Base-by-base conservation (phyloP, 305 asterid genomes). In the Fraxinus greggii region DNA sequence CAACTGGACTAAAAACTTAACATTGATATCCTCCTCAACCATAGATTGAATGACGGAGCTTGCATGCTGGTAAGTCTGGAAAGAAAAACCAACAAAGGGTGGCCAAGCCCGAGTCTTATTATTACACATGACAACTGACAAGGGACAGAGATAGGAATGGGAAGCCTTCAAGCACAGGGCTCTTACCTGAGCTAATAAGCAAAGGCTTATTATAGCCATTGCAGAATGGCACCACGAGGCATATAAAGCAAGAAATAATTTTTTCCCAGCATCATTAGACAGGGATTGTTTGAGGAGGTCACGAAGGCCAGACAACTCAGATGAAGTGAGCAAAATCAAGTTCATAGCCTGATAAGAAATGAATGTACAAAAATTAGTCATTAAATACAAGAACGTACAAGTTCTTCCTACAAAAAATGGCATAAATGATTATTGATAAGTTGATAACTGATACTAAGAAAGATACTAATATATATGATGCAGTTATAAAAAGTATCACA, bases 151-250 rank as follows among this genome's bases (percentile, higher is more conserved):
- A 82, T 78, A 69, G 79, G 24, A 24, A 82, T 33, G 80, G 31
- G 59, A 28, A 72, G 82, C 77, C 78, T 79, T 26, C 63, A 76
- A 84, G 65, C 69, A 63, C 28, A 33, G 69, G 75, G 79, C 73
- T 75, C 83, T 86, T 85, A 93, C 99, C 97, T 97, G 99, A 84
- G 99, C 94, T 88, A 97, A 85, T 61, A 97, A 85, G 90, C 99
- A 97, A 82, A 97, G 99, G 89, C 99, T 93, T 88, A 95, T 93
- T 40, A 95, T 92, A 76, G 99, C 99, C 98, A 95, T 95, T 75
- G 98, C 97, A 67, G 99, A 93, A 89, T 97, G 99, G 84, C 97
- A 92, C 99, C 99, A 97, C 2, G 99, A 95, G 72, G 98, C 89
- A 88, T 97, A 95, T 87, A 97, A 89, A 81, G 99, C 90, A 77